Evolutionary conservation across 192 early-diverging fungal species (phyloP).

Genomic region (Coemansia sp.): DNA sequence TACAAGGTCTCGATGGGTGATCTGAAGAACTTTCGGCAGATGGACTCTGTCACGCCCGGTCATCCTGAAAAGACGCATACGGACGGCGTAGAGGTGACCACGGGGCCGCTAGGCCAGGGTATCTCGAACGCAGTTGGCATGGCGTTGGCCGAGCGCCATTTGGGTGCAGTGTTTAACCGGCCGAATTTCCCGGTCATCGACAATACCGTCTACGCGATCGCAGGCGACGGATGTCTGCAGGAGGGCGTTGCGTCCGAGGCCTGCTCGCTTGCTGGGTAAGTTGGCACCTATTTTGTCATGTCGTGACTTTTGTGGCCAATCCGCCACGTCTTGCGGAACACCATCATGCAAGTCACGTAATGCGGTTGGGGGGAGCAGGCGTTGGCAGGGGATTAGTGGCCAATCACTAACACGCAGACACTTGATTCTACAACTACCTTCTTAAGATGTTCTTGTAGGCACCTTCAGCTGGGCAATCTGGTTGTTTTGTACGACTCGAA

Average conservation of each 20-base stretch:
- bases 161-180: slow-evolving; percentile 88
- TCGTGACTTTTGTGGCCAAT: slow-evolving; percentile 11
- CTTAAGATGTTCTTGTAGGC: slow-evolving; percentile 33
- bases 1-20: slow-evolving; percentile 88
- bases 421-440: not conserved
- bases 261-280: slow-evolving; percentile 80
- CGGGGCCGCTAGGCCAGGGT: slow-evolving; percentile 94
- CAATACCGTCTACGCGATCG: slow-evolving; percentile 80
- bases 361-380: not conserved
- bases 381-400: too few relatives aligned
- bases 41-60: slow-evolving; percentile 85
- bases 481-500: slow-evolving; percentile 97
- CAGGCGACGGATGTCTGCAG: slow-evolving; percentile 97
- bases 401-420: not conserved
- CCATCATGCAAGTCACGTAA: slow-evolving; percentile 2
- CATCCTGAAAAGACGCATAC: slow-evolving; percentile 91
- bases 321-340: slow-evolving; percentile 16
- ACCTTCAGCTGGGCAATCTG: slow-evolving; percentile 89
- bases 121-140: slow-evolving; percentile 91
- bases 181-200: slow-evolving; percentile 82
- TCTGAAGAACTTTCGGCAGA: slow-evolving; percentile 85
- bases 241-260: slow-evolving; percentile 96
- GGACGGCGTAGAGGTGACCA: slow-evolving; percentile 92
- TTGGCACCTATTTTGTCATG: not conserved
- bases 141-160: slow-evolving; percentile 83